These are phyloP conservation scores for Diaporthe velutina DNA, from an alignment of 2,329 filamentous ascomycete species.

Conservation along the genomic window DNA sequence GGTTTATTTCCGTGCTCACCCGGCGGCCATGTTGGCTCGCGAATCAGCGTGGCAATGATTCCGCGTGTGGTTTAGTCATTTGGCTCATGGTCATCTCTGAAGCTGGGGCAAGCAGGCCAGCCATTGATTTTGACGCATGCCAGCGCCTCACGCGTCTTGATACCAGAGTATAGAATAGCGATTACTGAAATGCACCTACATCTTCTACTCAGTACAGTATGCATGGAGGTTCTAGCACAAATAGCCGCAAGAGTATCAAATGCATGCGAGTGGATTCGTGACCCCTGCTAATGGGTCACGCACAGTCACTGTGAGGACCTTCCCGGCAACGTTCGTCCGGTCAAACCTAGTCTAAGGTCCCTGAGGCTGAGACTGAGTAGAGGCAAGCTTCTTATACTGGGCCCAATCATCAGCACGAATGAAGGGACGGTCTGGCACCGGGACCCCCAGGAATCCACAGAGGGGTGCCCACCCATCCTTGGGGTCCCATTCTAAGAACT, in stretches of 20 bases:
- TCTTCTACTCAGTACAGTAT: neutral
- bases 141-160: neutral
- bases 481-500: conserved; percentile 46
- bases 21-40: neutral
- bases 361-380: conserved; percentile 1
- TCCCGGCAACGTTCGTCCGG: too few species aligned
- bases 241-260: neutral
- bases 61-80: neutral
- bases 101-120: neutral
- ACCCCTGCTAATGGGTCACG: neutral
- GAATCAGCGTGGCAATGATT: neutral
- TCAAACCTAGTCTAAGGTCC: neutral
- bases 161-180: neutral
- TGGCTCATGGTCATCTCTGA: neutral
- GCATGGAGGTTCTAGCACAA: neutral
- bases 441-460: conserved; percentile 45
- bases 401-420: conserved; percentile 49
- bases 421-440: conserved; percentile 43
- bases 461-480: conserved; percentile 48
- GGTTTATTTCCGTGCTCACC: neutral
- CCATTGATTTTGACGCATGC: neutral
- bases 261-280: neutral
- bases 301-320: neutral
- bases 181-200: neutral
- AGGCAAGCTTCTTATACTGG: conserved; percentile 46